phyloP scores from a whole-genome alignment of 1,139 yeast genomes.

The Yamadazyma songkhlaensis region DNA sequence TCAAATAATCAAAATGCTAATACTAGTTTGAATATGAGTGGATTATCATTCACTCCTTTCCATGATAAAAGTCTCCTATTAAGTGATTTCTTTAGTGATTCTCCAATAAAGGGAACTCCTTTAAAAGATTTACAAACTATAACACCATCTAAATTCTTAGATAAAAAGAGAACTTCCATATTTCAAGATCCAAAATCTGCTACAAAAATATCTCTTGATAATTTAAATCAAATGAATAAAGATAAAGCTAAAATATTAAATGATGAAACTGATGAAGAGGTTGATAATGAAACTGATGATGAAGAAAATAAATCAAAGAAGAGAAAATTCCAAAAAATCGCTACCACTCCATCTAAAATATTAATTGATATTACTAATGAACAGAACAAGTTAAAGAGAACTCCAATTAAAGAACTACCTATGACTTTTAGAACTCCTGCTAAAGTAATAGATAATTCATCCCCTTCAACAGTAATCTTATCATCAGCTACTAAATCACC shows the following conservation, averaged over 20 bases:
- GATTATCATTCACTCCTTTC: constrained; percentile 37
- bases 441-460: constrained; percentile 21
- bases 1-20: neutral
- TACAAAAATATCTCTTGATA: constrained; percentile 35
- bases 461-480: constrained; percentile 34
- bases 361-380: constrained; percentile 25
- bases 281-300: constrained; percentile 12
- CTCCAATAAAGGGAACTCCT: constrained; percentile 37
- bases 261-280: constrained; percentile 6
- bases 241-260: neutral
- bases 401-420: constrained; percentile 5
- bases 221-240: constrained; percentile 8
- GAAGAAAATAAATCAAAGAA: constrained; percentile 5
- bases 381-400: constrained; percentile 13
- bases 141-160: constrained; percentile 43
- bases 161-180: constrained; percentile 14
- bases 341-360: constrained; percentile 36
- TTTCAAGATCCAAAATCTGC: constrained; percentile 26
- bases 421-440: constrained; percentile 23
- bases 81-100: constrained; percentile 45
- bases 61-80: constrained; percentile 44
- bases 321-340: constrained; percentile 7
- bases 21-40: neutral
- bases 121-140: constrained; percentile 37
- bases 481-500: constrained; percentile 19